Percentiles rank a stretch among this genome's conserved stretches.
These are phyloP conservation scores for Pythium coloratum DNA, from an alignment of 352 stramenopile genomes.

Conservation along the genomic window DNA sequence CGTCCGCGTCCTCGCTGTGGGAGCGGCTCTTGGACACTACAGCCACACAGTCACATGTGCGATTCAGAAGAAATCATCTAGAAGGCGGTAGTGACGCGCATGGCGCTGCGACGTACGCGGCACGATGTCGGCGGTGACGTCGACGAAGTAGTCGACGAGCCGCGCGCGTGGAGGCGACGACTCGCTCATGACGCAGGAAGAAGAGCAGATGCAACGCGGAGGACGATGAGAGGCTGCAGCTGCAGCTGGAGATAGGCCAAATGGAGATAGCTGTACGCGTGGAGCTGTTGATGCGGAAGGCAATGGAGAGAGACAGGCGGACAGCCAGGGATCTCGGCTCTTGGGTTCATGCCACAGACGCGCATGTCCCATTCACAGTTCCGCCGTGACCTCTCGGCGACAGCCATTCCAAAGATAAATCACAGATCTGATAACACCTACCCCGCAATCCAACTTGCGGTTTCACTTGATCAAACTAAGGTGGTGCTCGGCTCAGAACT, in stretches of 20 bases:
- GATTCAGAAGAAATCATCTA: background rate
- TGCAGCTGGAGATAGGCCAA: too few species aligned
- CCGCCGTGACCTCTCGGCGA: conserved; percentile 1
- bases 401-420: background rate
- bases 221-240: too few species aligned
- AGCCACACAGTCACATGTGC: conserved; percentile 4
- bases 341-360: background rate
- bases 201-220: background rate
- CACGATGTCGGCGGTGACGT: conserved; percentile 51
- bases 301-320: background rate
- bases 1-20: conserved; percentile 31
- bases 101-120: conserved; percentile 15
- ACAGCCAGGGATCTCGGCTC: background rate
- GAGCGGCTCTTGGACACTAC: background rate
- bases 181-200: background rate
- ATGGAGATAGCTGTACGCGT: background rate
- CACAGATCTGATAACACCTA: background rate
- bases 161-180: conserved; percentile 22
- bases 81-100: background rate
- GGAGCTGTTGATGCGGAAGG: background rate
- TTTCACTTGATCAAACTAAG: background rate
- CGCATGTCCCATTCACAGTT: background rate
- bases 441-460: background rate
- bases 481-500: background rate
- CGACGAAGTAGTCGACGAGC: conserved; percentile 79